Base-by-base conservation (phyloP, 805 yeast genomes). In the Saccharomycopsis malanga region DNA sequence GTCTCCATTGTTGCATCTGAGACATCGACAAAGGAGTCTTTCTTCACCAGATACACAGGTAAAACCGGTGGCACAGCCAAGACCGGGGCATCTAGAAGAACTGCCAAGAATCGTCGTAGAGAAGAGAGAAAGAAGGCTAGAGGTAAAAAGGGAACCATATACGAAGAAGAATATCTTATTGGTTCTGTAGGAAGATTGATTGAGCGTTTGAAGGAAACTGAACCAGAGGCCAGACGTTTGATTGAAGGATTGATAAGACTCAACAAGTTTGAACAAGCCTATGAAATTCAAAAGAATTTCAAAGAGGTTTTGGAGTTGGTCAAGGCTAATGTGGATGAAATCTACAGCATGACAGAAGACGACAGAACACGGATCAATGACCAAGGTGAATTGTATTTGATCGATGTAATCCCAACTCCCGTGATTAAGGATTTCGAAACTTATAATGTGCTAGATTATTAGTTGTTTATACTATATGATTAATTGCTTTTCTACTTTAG, bases 81-180 rank as follows among this genome's bases (percentile, higher is more conserved):
- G 60, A 93, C 98, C 0, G 97, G 98, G 24, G 97, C 93, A 2
- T 82, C 96, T 0, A 77, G 99, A 64, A 76, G 83, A 59, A 89
- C 98, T 0, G 76, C 94, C 4, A 93, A 93, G 67, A 93, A 93
- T 64, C 78, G 81, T 55, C 85, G 96, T 62, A 78, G 98, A 55
- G 97, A 91, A 65, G 98, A 91, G 61, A 78, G 98, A 58, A 93
- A 93, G 68, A 76, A 80, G 51, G 99, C 98, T 2, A 79, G 95
- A 57, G 99, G 99, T 51, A 87, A 94, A 70, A 93, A 93, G 68
- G 98, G 98, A 40, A 91, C 97, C 4, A 84, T 93, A 18, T 93
- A 93, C 59, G 99, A 93, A 64, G 98, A 93, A 62, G 98, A 93
- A 62, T 93, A 93, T 63, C 74, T 93, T 48, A 81, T 93, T 41